Evolutionary conservation across 2,329 filamentous ascomycete species (phyloP).

Genomic region (Xylaria sp.): DNA sequence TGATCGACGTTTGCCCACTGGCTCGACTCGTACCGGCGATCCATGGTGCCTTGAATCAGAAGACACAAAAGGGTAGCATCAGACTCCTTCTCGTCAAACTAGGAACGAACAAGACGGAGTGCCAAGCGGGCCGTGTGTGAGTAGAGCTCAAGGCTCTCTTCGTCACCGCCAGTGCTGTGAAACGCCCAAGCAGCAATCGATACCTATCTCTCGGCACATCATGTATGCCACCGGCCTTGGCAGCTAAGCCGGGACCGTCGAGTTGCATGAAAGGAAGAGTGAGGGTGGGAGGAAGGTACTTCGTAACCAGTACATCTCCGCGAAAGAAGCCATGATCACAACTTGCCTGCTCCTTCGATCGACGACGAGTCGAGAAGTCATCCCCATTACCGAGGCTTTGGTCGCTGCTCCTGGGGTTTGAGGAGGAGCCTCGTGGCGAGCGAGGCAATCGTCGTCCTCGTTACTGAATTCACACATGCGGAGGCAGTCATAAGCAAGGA

Average conservation of each 20-base stretch:
- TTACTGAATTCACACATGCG: background rate
- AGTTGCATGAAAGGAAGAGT: slow-evolving; percentile 1
- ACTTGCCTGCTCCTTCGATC: background rate
- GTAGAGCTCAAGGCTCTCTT: slow-evolving; percentile 16
- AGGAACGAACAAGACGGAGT: slow-evolving; percentile 11
- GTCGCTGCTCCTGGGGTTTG: too few relatives aligned
- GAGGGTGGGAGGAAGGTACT: slow-evolving; percentile 9
- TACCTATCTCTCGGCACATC: slow-evolving; percentile 16
- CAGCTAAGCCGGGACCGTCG: slow-evolving; percentile 21
- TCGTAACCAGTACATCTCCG: background rate
- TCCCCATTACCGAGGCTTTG: too few relatives aligned
- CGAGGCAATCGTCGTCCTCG: background rate
- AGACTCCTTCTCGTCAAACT: slow-evolving; percentile 15
- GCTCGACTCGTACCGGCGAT: background rate
- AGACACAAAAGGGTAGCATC: slow-evolving; percentile 1
- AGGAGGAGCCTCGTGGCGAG: too few relatives aligned
- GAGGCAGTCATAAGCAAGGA: background rate
- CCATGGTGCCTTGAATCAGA: slow-evolving; percentile 19
- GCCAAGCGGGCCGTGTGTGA: slow-evolving; percentile 25
- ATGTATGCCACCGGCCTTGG: slow-evolving; percentile 31
- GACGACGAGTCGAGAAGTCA: background rate
- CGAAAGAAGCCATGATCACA: background rate
- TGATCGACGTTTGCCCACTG: slow-evolving; percentile 3
- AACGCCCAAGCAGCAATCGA: slow-evolving; percentile 25
- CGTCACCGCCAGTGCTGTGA: slow-evolving; percentile 30